phyloP scores from a whole-genome alignment of 257 asterid genomes.

The Scutellaria barbata region DNA sequence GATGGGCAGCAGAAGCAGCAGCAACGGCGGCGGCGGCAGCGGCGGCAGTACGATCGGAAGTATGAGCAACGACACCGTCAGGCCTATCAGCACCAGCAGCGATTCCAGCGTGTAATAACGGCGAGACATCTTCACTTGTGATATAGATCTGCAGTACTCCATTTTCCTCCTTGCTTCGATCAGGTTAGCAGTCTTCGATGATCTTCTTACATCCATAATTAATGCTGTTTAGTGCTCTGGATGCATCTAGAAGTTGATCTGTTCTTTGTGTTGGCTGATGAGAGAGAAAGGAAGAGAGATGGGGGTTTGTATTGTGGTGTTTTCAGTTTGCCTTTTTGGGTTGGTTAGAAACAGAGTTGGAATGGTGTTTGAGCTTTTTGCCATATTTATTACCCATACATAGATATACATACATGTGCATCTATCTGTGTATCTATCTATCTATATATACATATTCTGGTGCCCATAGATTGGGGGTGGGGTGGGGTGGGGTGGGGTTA shows the following conservation, averaged over 20 bases:
- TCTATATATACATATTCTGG: background rate
- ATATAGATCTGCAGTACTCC: slow-evolving; percentile 28
- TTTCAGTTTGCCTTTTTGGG: slow-evolving; percentile 14
- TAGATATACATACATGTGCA: background rate
- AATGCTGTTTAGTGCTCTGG: background rate
- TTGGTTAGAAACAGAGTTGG: background rate
- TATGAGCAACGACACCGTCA: slow-evolving; percentile 66
- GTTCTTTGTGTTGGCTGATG: background rate
- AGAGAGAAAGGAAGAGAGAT: background rate
- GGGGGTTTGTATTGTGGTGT: no score
- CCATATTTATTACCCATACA: background rate
- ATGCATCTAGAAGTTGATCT: no score
- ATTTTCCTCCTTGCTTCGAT: slow-evolving; percentile 24
- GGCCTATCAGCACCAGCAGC: slow-evolving; percentile 53
- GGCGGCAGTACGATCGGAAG: slow-evolving; percentile 86
- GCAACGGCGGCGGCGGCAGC: slow-evolving; percentile 80
- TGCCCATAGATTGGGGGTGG: background rate
- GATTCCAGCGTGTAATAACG: slow-evolving; percentile 61
- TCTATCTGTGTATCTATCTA: background rate
- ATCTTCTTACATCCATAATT: slow-evolving; percentile 39
- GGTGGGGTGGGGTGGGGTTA: slow-evolving; percentile 30
- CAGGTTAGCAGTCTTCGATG: background rate
- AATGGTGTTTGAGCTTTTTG: slow-evolving; percentile 2
- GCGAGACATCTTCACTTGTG: slow-evolving; percentile 39
- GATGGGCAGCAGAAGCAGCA: slow-evolving; percentile 73